Evolutionary conservation across 768 basidiomycete genomes (phyloP).

Genomic region (Lentinula sp.): DNA sequence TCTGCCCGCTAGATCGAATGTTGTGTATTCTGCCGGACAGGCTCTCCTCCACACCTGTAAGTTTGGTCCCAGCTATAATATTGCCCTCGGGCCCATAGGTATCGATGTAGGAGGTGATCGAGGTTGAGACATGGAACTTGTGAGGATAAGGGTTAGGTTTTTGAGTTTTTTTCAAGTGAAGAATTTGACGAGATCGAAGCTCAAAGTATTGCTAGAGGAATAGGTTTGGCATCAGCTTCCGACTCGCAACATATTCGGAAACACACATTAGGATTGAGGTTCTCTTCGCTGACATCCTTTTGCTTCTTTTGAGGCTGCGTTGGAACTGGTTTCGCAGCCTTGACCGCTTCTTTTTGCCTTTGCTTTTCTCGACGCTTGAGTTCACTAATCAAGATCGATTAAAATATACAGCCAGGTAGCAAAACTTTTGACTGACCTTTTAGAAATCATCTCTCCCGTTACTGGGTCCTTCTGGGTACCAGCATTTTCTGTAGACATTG

Average conservation of each 20-base stretch:
- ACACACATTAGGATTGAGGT: conserved; percentile 87
- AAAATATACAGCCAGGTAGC: conserved; percentile 17
- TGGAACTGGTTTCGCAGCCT: conserved; percentile 49
- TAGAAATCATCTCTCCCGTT: conserved; percentile 96
- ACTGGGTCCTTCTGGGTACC: conserved; percentile 70
- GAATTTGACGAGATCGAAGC: conserved; percentile 83
- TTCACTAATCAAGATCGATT: conserved; percentile 53
- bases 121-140: conserved; percentile 89
- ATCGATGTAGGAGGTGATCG: conserved; percentile 67
- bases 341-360: conserved; percentile 75
- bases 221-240: background rate
- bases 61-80: conserved; percentile 61
- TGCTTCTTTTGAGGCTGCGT: conserved; percentile 33
- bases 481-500: conserved; percentile 14
- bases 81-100: conserved; percentile 70
- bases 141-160: conserved; percentile 96
- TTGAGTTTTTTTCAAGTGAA: conserved; percentile 77
- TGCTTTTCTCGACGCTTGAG: conserved; percentile 91
- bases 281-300: conserved; percentile 59
- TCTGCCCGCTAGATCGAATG: conserved; percentile 75
- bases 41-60: conserved; percentile 50
- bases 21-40: conserved; percentile 91
- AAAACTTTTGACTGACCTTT: conserved; percentile 56
- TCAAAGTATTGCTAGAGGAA: conserved; percentile 88
- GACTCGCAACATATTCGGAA: background rate